Percentiles rank a stretch among this genome's conserved stretches.
These are phyloP conservation scores for Celoporthe dispersa DNA, from an alignment of 2,329 filamentous ascomycete genomes.

Conservation along the genomic window DNA sequence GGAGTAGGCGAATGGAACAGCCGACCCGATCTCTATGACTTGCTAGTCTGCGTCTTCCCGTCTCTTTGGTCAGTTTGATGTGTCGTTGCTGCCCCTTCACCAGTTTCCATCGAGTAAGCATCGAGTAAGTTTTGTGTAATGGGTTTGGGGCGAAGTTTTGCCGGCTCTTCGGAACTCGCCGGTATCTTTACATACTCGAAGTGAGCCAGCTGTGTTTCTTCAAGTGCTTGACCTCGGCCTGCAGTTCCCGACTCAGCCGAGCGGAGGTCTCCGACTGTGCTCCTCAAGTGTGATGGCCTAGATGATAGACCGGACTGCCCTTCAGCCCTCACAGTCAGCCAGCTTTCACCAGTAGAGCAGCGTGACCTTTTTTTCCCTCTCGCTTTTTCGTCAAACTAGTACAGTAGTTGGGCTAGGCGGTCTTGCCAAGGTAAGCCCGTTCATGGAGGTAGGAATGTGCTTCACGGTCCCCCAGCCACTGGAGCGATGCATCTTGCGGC, in stretches of 20 bases:
- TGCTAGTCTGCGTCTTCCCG: not conserved
- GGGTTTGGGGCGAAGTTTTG: not conserved
- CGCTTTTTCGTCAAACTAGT: no score
- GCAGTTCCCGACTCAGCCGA: not conserved
- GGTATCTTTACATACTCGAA: not conserved
- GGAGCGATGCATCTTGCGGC: no score
- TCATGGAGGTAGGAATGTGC: no score
- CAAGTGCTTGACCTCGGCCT: not conserved
- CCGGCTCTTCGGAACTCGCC: not conserved
- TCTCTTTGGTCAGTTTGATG: slow-evolving; percentile 7
- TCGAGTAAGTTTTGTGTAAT: slow-evolving; percentile 27
- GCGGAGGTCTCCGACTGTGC: not conserved
- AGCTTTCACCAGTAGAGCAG: not conserved
- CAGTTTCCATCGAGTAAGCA: slow-evolving; percentile 28
- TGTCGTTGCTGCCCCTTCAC: slow-evolving; percentile 5
- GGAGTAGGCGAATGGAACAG: not conserved
- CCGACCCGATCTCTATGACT: slow-evolving; percentile 4
- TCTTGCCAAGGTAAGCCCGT: not conserved
- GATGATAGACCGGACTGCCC: not conserved
- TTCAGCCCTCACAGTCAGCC: not conserved
- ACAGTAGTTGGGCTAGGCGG: no score
- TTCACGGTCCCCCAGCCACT: no score
- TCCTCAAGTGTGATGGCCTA: not conserved
- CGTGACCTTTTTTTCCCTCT: not conserved
- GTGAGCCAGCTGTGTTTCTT: not conserved